Conservation (phyloP, 352 stramenopile species). For the Aphanomyces euteiches region DNA sequence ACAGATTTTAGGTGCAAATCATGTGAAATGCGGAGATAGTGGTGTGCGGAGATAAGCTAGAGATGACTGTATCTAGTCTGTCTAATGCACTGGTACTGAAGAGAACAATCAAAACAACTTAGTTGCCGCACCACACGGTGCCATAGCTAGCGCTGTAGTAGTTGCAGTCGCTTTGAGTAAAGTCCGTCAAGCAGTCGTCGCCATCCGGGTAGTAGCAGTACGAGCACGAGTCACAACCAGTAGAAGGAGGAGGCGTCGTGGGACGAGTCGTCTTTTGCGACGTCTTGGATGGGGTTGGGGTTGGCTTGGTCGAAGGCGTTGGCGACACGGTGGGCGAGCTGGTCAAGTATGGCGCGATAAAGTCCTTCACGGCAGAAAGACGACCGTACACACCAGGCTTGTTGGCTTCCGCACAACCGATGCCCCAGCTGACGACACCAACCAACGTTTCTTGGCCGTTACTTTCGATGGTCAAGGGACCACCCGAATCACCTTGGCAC, state of each 20-base stretch:
- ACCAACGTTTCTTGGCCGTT: constrained; percentile 41
- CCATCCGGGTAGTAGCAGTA: not conserved
- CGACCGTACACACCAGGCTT: constrained; percentile 46
- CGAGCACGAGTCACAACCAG: not conserved
- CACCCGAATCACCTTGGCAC: constrained; percentile 59
- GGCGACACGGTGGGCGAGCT: not conserved
- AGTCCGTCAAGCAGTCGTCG: not conserved
- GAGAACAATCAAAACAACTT: too few relatives aligned
- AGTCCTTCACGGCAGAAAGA: constrained; percentile 32
- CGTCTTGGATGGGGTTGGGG: not conserved
- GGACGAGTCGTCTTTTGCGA: not conserved
- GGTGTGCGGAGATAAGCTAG: too few relatives aligned
- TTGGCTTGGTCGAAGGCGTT: not conserved
- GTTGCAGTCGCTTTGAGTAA: not conserved
- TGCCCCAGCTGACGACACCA: constrained; percentile 61
- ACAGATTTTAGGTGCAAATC: too few relatives aligned
- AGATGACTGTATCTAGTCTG: too few relatives aligned
- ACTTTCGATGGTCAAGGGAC: constrained; percentile 37
- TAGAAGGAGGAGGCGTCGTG: not conserved
- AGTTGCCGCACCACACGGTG: too few relatives aligned
- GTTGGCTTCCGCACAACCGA: constrained; percentile 48
- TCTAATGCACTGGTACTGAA: too few relatives aligned
- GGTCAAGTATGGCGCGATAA: constrained; percentile 36
- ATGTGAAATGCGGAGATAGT: too few relatives aligned
- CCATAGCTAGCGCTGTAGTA: not conserved